phyloP scores from a whole-genome alignment of 2,329 filamentous ascomycete genomes.

The Sporothrix variecibatus region DNA sequence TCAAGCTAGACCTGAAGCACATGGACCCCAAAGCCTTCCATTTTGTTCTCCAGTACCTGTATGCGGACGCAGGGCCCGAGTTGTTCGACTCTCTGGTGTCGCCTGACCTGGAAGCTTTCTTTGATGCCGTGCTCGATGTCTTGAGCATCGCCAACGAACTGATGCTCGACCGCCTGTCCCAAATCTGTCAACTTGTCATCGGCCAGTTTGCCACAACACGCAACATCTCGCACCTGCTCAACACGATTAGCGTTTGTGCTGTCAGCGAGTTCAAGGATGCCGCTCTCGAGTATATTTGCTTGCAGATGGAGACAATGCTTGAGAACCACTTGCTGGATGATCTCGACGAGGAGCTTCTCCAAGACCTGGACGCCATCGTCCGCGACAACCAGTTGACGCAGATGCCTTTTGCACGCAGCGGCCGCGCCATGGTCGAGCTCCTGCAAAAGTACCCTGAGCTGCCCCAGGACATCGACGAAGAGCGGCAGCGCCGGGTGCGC shows the following conservation, averaged over 20 bases:
- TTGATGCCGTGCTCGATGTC: constrained; percentile 87
- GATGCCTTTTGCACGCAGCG: constrained; percentile 75
- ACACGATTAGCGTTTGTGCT: constrained; percentile 80
- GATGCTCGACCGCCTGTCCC: constrained; percentile 88
- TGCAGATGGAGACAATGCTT: constrained; percentile 88
- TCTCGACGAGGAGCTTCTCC: constrained; percentile 78
- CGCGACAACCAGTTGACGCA: constrained; percentile 78
- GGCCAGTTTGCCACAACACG: constrained; percentile 82
- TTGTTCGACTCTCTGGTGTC: constrained; percentile 77
- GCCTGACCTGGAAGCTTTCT: constrained; percentile 75
- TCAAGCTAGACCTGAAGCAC: constrained; percentile 81
- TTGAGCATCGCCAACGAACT: constrained; percentile 89
- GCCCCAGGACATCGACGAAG: constrained; percentile 66
- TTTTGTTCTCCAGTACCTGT: constrained; percentile 78
- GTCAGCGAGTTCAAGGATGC: constrained; percentile 85
- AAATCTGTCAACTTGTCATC: constrained; percentile 83
- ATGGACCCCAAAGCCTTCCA: constrained; percentile 72
- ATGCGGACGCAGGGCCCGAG: constrained; percentile 77
- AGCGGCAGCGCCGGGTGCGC: constrained; percentile 69
- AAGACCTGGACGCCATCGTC: constrained; percentile 78
- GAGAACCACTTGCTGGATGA: constrained; percentile 86
- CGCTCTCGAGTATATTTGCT: constrained; percentile 84
- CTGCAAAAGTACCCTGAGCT: constrained; percentile 66
- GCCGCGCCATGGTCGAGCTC: constrained; percentile 66
- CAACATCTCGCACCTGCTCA: constrained; percentile 83